phyloP scores from a whole-genome alignment of 2,329 filamentous ascomycete genomes.

The Aspergillus luchuensis region DNA sequence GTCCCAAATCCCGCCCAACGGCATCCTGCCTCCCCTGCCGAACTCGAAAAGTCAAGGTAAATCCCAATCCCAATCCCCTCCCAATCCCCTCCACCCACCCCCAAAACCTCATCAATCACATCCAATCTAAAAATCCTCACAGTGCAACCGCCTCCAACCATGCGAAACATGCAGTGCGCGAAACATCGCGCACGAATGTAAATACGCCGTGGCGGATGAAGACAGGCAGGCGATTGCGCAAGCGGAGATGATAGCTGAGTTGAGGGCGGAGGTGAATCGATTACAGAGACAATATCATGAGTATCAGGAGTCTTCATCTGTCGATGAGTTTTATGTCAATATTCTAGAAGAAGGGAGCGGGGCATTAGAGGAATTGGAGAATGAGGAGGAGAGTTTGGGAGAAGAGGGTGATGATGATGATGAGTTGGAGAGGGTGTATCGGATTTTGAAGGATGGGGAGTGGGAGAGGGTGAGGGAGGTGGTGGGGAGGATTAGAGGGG shows the following conservation, averaged over 20 bases:
- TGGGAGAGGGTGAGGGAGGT: slow-evolving; percentile 13
- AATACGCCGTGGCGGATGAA: slow-evolving; percentile 16
- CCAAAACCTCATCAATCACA: background rate
- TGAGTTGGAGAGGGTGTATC: slow-evolving; percentile 18
- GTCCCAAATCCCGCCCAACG: slow-evolving; percentile 19
- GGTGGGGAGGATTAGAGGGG: slow-evolving; percentile 13
- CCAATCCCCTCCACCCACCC: background rate
- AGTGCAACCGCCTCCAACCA: slow-evolving; percentile 23
- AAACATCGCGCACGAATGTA: slow-evolving; percentile 17
- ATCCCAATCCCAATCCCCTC: no score
- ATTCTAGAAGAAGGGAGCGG: background rate
- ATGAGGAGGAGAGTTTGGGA: background rate
- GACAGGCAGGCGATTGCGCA: slow-evolving; percentile 23
- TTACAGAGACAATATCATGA: slow-evolving; percentile 5
- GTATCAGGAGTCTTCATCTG: no score
- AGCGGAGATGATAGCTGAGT: slow-evolving; percentile 20
- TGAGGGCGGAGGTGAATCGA: slow-evolving; percentile 13
- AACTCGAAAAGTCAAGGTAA: slow-evolving; percentile 21
- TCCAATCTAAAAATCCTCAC: background rate
- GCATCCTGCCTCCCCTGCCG: slow-evolving; percentile 21
- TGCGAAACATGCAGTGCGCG: slow-evolving; percentile 22
- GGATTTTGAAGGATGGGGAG: slow-evolving; percentile 12
- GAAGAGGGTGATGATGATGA: slow-evolving; percentile 1
- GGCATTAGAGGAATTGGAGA: no score
- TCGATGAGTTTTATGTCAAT: background rate